Percentiles rank a stretch among this genome's conserved stretches.
These are phyloP conservation scores for Ambrosia trifida DNA, from an alignment of 129 eudicot genomes.

Conservation along the genomic window DNA sequence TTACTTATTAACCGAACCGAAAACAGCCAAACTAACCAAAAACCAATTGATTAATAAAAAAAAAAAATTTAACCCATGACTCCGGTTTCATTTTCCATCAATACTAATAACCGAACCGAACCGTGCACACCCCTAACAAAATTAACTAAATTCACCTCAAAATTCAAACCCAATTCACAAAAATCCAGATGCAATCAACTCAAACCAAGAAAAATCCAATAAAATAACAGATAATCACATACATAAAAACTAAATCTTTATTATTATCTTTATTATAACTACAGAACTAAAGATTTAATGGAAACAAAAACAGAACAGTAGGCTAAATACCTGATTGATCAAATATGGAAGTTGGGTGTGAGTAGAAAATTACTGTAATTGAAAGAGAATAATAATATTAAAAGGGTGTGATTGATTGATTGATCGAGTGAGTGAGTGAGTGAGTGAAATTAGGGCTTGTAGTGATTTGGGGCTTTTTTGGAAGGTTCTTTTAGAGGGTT, in stretches of 20 bases:
- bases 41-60: no score
- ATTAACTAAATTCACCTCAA: not conserved
- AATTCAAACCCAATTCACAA: not conserved
- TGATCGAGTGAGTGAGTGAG: not conserved
- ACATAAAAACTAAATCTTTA: not conserved
- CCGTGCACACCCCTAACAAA: no score
- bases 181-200: constrained; percentile 26
- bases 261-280: constrained; percentile 13
- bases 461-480: not conserved
- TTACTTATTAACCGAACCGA: no score
- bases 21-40: no score
- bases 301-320: not conserved
- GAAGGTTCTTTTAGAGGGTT: not conserved
- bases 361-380: constrained; percentile 6
- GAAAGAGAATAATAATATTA: constrained; percentile 11
- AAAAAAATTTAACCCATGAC: no score
- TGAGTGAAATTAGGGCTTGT: constrained; percentile 6
- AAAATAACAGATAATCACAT: constrained; percentile 1
- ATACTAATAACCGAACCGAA: no score
- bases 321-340: constrained; percentile 24
- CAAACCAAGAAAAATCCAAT: not conserved
- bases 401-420: constrained; percentile 28
- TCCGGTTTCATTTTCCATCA: no score
- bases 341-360: constrained; percentile 17
- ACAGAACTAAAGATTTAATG: constrained; percentile 3